Base-by-base conservation (phyloP, 2,329 filamentous ascomycete species). In the Juglanconis juglandina region DNA sequence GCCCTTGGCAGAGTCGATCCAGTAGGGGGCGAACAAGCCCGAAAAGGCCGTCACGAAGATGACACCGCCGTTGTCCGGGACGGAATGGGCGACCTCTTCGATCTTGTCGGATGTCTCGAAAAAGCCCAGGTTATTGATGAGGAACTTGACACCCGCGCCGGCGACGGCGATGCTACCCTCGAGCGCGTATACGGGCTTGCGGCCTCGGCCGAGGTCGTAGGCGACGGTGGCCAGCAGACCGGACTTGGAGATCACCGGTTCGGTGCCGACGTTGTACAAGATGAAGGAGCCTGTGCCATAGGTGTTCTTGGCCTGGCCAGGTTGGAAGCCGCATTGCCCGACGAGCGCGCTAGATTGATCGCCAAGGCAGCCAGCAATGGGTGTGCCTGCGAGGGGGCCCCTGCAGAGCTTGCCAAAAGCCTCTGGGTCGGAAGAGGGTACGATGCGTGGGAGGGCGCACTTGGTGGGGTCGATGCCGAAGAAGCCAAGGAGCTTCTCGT, bases 271-370 rank as follows among this genome's bases (percentile, higher is more conserved):
- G 69, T 96, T 96, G 77, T 95, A 96, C 4, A 96, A 82, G 66
- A 96, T 78, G 79, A 96, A 96, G 72, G 91, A 95, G 47, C 92
- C 92, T 0, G 92, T 96, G 44, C 92, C 92, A 71, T 96, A 96
- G 0, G 92, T 96, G 75, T 95, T 96, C 80, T 96, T 96, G 49
- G 91, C 92, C 67, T 87, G 85, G 55, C 92, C 92, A 1, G 91
- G 87, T 3, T 81, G 83, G 76, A 96, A 96, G 13, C 90, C 92
- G 71, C 90, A 89, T 73, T 96, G 91, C 51, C 92, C 92, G 24
- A 96, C 91, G 54, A 96, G 78, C 14, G 92, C 92, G 57, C 91
- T 88, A 46, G 91, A 94, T 74, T 96, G 92, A 70, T 96, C 92
- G 64, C 92, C 92, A 14, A 96, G 77, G 71, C 91, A 95, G 67